Evolutionary conservation across 179 eudicot species (phyloP).

Genomic region (Heliamphora pulchella): DNA sequence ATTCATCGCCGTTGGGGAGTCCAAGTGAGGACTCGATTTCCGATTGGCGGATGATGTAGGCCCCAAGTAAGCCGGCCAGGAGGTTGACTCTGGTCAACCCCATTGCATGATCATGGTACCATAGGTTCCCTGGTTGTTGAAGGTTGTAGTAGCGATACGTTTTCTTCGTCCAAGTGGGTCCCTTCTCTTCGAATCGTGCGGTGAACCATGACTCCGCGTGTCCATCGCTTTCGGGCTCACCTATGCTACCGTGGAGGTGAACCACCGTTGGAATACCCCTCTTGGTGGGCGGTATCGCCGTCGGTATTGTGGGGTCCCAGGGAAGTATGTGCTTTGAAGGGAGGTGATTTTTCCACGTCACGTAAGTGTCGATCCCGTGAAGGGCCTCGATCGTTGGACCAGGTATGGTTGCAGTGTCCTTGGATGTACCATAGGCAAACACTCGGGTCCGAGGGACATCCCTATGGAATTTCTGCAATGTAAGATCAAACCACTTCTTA

Average conservation of each 20-base stretch:
- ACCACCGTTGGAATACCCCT: constrained; percentile 75
- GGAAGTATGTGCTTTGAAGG: constrained; percentile 78
- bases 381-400: constrained; percentile 87
- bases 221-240: constrained; percentile 70
- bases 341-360: constrained; percentile 70
- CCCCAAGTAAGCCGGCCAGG: constrained; percentile 67
- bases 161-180: constrained; percentile 51
- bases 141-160: constrained; percentile 53
- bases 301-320: constrained; percentile 84
- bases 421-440: constrained; percentile 60
- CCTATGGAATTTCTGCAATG: constrained; percentile 38
- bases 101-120: constrained; percentile 97
- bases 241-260: constrained; percentile 79
- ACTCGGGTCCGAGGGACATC: constrained; percentile 60
- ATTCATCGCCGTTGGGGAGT: constrained; percentile 47
- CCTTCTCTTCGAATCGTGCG: constrained; percentile 36
- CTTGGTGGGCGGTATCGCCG: constrained; percentile 40
- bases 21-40: constrained; percentile 53
- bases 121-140: constrained; percentile 74
- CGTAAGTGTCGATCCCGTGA: constrained; percentile 46
- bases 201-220: constrained; percentile 75
- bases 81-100: constrained; percentile 86
- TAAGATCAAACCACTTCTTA: too few relatives aligned
- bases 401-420: constrained; percentile 50
- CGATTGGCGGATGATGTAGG: constrained; percentile 63